Base-by-base conservation (phyloP, 108 stramenopile species). In the Skeletonema grethae region DNA sequence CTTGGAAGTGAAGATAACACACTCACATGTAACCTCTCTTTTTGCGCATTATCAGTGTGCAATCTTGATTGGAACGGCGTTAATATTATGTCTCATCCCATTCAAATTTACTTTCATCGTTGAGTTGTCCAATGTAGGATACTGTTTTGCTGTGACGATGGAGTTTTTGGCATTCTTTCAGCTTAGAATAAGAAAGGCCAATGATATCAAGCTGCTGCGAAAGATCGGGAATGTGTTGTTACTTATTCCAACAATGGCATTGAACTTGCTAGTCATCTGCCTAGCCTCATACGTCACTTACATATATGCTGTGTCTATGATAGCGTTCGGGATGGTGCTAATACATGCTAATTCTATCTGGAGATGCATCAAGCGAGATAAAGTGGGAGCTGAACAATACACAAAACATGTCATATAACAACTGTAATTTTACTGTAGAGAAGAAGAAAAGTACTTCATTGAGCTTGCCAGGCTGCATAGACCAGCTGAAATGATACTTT, bases 281-380 rank as follows among this genome's bases (percentile, higher is more conserved):
- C 71, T 77, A 0, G 80, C 80, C 15, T 72, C 65, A n/a, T 82
- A 78, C 31, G 65, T 72, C 12, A 82, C 80, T 12, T 82, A 82
- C 59, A 82, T 82, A 15, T 82, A 77, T 38, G 76, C 57, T 7
- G 65, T 76, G 3, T 22, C 59, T 2, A 64, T 73, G 55, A 30
- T 73, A 0, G 45, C 77, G 10, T 53, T 77, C 55, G 63, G 70
- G 5, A 16, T 82, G 25, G 4, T 73, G 57, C 22, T 73, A 20
- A 57, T 73, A 16, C 63, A 63, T 63, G 67, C 62, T 18, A 69
- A 45, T 1, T 38, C 61, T 11, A 53, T 75, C 9, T 53, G 50
- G 50, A 22, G n/a, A 22, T 53, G 22, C 50, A 53, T 22, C 50
- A 53, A 22, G 9, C 22, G 50, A 20, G 22, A 24, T 20, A 53